phyloP scores from a whole-genome alignment of 169 alveolate species.

The Perkinsus marinus region DNA sequence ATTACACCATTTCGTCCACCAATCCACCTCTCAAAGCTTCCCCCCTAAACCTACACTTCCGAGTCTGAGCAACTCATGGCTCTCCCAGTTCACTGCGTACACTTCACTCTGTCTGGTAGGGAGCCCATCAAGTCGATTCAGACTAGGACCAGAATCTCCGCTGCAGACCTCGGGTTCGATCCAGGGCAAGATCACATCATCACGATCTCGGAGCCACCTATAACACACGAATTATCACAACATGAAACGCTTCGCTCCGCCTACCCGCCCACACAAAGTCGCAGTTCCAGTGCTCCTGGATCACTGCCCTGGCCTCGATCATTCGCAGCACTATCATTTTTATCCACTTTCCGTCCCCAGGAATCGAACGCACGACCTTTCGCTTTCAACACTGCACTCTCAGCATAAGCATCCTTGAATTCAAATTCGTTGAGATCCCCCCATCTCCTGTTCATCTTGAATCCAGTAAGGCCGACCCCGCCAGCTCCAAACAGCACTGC shows the following conservation, averaged over 20 bases:
- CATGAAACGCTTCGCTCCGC: background rate
- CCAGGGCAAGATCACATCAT: background rate
- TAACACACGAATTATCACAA: background rate
- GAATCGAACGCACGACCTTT: background rate
- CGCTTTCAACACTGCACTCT: background rate
- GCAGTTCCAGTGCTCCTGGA: background rate
- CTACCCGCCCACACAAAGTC: background rate
- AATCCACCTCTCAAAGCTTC: background rate
- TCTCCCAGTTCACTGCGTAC: background rate
- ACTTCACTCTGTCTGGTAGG: background rate
- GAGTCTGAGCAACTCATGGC: background rate
- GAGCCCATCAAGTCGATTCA: background rate
- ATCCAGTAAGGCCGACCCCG: conserved; percentile 47
- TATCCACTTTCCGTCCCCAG: background rate
- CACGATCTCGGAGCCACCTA: background rate
- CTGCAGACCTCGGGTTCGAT: background rate
- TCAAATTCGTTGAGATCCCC: conserved; percentile 32
- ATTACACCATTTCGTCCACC: too few species aligned
- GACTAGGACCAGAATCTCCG: background rate
- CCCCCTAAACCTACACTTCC: background rate
- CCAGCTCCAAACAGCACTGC: conserved; percentile 50
- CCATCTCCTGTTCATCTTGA: conserved; percentile 34
- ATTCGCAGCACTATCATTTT: background rate
- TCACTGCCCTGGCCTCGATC: background rate
- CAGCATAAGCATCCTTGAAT: conserved; percentile 13